Evolutionary conservation across 2,329 filamentous ascomycete genomes (phyloP).

Genomic region (Phoma sp.): DNA sequence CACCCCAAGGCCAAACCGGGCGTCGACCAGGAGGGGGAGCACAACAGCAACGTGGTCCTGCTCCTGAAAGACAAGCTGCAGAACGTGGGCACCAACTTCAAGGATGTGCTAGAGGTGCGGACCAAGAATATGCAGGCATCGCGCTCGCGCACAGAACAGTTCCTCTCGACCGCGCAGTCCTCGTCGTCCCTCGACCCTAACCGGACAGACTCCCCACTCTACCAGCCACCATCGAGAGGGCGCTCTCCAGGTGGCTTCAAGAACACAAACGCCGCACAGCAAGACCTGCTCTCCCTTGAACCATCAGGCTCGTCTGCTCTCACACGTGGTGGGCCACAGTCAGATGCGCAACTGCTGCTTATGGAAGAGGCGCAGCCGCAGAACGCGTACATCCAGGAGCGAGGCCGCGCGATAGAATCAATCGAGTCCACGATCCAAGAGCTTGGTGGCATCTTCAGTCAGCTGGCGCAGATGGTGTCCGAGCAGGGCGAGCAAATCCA

Average conservation of each 20-base stretch:
- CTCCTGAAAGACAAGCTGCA: conserved; percentile 90
- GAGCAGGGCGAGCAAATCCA: conserved; percentile 99
- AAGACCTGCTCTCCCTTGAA: conserved; percentile 82
- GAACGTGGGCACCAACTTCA: conserved; percentile 93
- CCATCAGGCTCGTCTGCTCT: conserved; percentile 61
- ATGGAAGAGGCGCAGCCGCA: conserved; percentile 90
- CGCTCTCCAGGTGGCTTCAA: conserved; percentile 58
- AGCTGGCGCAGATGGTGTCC: conserved; percentile 94
- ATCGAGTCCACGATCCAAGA: conserved; percentile 96
- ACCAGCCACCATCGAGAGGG: conserved; percentile 75
- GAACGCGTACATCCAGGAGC: conserved; percentile 90
- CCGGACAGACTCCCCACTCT: conserved; percentile 83
- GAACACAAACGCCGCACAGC: conserved; percentile 53
- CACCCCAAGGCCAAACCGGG: conserved; percentile 65
- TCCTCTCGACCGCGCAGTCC: conserved; percentile 83
- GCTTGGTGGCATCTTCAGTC: conserved; percentile 89
- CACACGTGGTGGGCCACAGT: conserved; percentile 60
- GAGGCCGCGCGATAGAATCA: conserved; percentile 93
- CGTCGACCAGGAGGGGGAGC: conserved; percentile 83
- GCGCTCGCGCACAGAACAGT: conserved; percentile 90
- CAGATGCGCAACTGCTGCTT: conserved; percentile 81
- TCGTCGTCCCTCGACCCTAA: conserved; percentile 66
- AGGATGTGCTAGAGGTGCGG: conserved; percentile 92
- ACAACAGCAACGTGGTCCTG: conserved; percentile 96
- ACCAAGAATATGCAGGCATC: conserved; percentile 98